Evolutionary conservation across 2,329 filamentous ascomycete genomes (phyloP).

Genomic region (Talaromyces albobiverticillius): DNA sequence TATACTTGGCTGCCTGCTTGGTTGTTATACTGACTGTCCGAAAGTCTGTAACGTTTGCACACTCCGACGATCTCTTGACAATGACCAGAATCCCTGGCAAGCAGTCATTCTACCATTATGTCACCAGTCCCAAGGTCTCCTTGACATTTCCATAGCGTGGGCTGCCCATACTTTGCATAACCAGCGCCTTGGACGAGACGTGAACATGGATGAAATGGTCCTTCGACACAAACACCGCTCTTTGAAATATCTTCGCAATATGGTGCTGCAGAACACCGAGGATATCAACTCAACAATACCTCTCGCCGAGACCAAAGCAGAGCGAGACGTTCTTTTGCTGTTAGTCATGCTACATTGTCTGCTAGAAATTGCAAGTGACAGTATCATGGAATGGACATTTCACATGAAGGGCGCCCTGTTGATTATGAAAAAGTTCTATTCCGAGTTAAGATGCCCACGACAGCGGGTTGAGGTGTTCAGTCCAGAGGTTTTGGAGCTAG

Average conservation of each 20-base stretch:
- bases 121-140: not conserved
- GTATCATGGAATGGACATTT: slow-evolving; percentile 1
- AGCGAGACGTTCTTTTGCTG: not conserved
- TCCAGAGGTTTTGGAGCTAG: not conserved
- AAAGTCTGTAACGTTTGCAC: not conserved
- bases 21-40: not conserved
- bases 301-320: not conserved
- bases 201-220: not conserved
- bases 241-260: not conserved
- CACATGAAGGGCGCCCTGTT: not conserved
- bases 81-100: not conserved
- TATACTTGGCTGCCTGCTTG: not conserved
- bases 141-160: not conserved
- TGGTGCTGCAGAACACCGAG: not conserved
- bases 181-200: not conserved
- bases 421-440: not conserved
- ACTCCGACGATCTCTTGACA: not conserved
- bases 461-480: not conserved
- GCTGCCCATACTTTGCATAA: not conserved
- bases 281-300: not conserved
- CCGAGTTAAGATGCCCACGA: not conserved
- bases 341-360: not conserved
- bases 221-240: not conserved
- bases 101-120: not conserved
- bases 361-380: not conserved